phyloP scores from a whole-genome alignment of 2,329 filamentous ascomycete genomes.

The Xylaria digitata region DNA sequence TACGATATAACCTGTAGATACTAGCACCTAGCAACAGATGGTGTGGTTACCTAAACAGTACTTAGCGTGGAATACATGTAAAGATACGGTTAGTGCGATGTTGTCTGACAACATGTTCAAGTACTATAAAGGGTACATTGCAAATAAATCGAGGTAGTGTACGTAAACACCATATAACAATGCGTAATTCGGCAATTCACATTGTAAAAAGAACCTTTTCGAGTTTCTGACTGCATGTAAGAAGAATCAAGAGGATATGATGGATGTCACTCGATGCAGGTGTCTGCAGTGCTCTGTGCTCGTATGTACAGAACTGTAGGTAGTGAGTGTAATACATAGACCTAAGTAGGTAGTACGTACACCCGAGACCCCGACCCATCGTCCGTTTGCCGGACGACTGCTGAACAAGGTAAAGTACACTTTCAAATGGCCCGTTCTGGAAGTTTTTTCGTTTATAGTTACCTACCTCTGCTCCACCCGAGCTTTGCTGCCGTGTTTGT shows the following conservation, averaged over 20 bases:
- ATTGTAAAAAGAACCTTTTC: slow-evolving; percentile 7
- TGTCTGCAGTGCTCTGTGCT: not conserved
- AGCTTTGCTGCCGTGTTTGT: no score
- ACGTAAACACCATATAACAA: not conserved
- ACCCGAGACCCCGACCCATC: slow-evolving; percentile 3
- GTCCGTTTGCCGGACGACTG: not conserved
- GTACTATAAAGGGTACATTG: not conserved
- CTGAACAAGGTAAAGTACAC: slow-evolving; percentile 13
- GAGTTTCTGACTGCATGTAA: not conserved
- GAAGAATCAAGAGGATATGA: not conserved
- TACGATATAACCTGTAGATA: no score
- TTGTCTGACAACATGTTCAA: no score
- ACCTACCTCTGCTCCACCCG: not conserved
- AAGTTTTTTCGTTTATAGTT: not conserved
- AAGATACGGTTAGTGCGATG: no score
- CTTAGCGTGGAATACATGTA: no score
- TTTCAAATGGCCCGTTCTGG: slow-evolving; percentile 15
- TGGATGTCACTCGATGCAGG: slow-evolving; percentile 1
- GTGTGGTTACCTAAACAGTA: no score
- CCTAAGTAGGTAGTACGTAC: no score
- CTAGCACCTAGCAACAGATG: no score
- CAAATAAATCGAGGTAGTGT: not conserved
- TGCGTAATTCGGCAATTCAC: slow-evolving; percentile 12
- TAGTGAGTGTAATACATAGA: no score
- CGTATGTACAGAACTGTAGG: no score